Evolutionary conservation across 148 eudicot species (phyloP), one percentile per base, ranked within the genome.

Genomic region (Persicaria maculosa): DNA sequence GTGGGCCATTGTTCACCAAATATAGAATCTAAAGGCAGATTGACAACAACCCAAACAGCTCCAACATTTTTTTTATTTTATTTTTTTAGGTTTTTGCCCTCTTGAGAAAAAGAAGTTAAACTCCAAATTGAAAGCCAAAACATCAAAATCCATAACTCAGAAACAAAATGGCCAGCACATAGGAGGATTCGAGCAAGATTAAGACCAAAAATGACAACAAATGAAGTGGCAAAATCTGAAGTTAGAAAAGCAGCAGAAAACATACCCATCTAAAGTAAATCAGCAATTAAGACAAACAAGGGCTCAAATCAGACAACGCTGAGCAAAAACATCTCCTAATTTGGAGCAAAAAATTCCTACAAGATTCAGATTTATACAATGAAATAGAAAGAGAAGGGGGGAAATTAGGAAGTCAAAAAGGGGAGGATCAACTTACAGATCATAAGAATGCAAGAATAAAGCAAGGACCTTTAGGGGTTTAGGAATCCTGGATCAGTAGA

Each of bases 401-500:
- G 20, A 69, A 72, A 15, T 68, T 50, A 65, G n/a, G n/a, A 79
- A 58, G 44, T 5, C 2, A 65, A 31, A 65, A 77, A 79, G 72
- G 62, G 64, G 50, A 62, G 36, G 72, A 57, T 53, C 58, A 68
- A 17, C 96, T 82, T 79, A 90, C 96, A 83, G 88, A 78, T 84
- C 88, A 90, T 84, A 78, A 20, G 43, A 80, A 79, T 77, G 77
- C 58, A 47, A 76, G 70, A 74, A 75, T 65, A 69, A 70, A 74
- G 73, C 47, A 57, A 80, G 79, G 72, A 78, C 59, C 68, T 77
- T 85, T 74, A 64, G 40, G 64, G 17, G 46, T 47, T 65, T 36
- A 72, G 22, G 78, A 74, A 53, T 59, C 74, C 73, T 45, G 58
- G 71, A 82, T 75, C 81, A 80, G 69, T 9, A 52, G 58, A 70